Conservation (phyloP, 2,329 filamentous ascomycete genomes). For the Alternaria alternata region DNA sequence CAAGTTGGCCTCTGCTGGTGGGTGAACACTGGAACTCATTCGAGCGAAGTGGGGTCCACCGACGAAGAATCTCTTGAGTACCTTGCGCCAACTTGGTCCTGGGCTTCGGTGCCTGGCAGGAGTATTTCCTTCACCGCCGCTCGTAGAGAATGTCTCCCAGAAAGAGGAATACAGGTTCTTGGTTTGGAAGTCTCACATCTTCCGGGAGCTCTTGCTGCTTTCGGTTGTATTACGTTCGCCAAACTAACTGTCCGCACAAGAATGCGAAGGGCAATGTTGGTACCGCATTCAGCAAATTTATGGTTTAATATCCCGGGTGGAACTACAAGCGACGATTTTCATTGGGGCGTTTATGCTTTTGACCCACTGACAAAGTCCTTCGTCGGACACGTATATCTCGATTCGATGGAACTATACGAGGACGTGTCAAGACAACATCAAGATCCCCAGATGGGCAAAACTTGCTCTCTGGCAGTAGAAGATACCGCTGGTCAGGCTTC, state of each 20-base stretch:
- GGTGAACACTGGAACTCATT: too few species aligned
- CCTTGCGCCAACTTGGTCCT: background rate
- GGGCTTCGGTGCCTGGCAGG: background rate
- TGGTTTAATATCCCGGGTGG: constrained; percentile 14
- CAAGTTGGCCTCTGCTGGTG: background rate
- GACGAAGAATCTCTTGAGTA: background rate
- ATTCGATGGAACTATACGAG: too few species aligned
- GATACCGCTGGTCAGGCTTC: too few species aligned
- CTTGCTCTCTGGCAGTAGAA: too few species aligned
- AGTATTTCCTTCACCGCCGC: background rate
- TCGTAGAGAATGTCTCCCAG: background rate
- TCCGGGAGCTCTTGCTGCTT: background rate
- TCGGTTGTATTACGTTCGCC: background rate
- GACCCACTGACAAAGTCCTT: too few species aligned
- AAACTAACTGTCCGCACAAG: background rate
- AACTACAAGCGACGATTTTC: too few species aligned
- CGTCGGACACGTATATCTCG: too few species aligned
- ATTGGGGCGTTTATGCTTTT: too few species aligned
- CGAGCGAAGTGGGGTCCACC: background rate
- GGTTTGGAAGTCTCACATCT: background rate
- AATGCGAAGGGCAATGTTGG: background rate
- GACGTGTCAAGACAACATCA: too few species aligned
- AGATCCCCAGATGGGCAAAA: too few species aligned
- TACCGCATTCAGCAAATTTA: too few species aligned
- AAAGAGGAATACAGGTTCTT: background rate